These are phyloP conservation scores for Fusarium sp. DNA, from an alignment of 2,329 filamentous ascomycete species.

Conservation along the genomic window DNA sequence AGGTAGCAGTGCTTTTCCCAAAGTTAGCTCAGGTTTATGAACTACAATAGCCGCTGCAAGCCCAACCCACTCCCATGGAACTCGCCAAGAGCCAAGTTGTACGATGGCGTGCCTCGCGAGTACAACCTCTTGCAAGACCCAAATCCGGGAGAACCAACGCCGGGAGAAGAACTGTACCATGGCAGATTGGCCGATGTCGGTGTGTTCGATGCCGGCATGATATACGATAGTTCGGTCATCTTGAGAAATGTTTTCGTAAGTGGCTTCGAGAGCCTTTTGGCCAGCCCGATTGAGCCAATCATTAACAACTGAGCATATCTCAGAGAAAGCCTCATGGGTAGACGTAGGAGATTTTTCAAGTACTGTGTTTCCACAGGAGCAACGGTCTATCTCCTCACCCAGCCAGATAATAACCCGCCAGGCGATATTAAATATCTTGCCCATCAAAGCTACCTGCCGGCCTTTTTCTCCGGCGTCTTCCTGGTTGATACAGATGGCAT, in stretches of 20 bases:
- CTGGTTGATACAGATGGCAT: no score
- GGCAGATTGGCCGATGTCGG: no score
- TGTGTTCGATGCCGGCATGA: no score
- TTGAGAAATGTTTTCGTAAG: not conserved
- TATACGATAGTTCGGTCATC: no score
- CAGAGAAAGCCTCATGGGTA: rapidly evolving
- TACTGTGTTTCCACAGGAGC: rapidly evolving
- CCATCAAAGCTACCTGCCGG: no score
- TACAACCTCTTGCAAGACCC: not conserved
- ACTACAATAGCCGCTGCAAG: not conserved
- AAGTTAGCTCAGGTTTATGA: not conserved
- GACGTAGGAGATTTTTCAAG: not conserved
- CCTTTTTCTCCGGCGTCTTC: no score
- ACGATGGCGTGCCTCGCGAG: no score
- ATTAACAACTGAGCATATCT: rapidly evolving
- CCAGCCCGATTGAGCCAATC: not conserved
- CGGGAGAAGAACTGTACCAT: no score
- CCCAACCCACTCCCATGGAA: rapidly evolving
- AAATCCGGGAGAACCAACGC: not conserved
- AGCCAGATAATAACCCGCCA: no score
- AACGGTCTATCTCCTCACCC: no score
- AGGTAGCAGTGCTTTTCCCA: no score
- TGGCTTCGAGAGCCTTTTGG: not conserved
- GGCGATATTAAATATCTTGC: rapidly evolving
- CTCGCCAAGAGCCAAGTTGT: not conserved